Evolutionary conservation across 352 stramenopile genomes (phyloP), one percentile per base, ranked within the genome.

Genomic region (Discostella stelligera): DNA sequence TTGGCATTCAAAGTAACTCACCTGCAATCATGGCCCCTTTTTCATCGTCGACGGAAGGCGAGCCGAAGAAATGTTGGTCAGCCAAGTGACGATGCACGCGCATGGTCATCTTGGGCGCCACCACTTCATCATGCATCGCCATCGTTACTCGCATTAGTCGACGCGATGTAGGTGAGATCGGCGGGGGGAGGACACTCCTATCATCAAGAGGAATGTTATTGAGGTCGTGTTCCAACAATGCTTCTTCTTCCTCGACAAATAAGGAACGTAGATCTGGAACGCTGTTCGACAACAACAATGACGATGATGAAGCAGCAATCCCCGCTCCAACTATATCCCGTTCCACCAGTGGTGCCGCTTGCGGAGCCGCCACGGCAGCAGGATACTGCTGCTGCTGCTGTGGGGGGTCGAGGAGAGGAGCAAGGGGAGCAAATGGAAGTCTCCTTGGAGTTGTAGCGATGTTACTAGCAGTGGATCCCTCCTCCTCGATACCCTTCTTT

Each of bases 81-180:
- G 82, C 67, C 23, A 93, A 73, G 72, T 93, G 88, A 58, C 77
- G 70, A 83, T 93, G 88, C 25, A 90, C 67, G 18, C 79, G 60
- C 0, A 91, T 11, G n/a, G 54, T 67, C 39, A 87, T 74, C 61
- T 83, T 85, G 0, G 83, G 77, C 41, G 52, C 10, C 14, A 21
- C 69, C 55, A 37, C 53, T 59, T 14, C 37, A 44, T 44, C 7
- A 44, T 44, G 37, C 37, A 44, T 44, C 37, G 13, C 13, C 0
- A 44, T 44, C 37, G 37, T 14, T 8, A 8, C 11, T 14, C 37
- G 4, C 37, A 10, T 44, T 2, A 44, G 37, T 13, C 13, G 37
- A 44, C 27, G 27, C 27, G 27, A 32, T 6, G 27, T 2, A 32
- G 27, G 5, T 32, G 37, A 44, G 37, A 44, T 10, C 2, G 37